Base-by-base conservation (phyloP, 139 green algal genomes). In the Tetraselmis chui region DNA sequence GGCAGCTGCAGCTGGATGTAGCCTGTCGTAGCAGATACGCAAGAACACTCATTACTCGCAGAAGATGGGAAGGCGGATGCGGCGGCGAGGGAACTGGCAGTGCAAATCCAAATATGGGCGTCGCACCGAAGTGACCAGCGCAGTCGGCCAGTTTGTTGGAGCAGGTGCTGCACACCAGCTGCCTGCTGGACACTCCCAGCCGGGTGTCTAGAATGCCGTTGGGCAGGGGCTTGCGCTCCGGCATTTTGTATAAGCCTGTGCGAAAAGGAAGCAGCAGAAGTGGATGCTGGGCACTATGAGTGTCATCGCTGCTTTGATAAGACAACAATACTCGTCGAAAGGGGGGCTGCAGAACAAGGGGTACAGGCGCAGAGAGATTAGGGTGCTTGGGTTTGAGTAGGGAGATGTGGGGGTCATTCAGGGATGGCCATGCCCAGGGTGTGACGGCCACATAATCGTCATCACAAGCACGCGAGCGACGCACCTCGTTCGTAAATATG, bases 1-100 rank as follows among this genome's bases (percentile, higher is more conserved):
- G 97, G 97, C 83, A 99, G 93, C 89, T 97, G 91, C 85, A 99
- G 92, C 77, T 91, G 89, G 81, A 99, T 96, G 86, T 98, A 97
- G n/a, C 95, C 89, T 92, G 83, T 75, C 85, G 23, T 28, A 0
- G 26, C 74, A 31, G 26, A 77, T 29, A 77, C n/a, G n/a, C n/a
- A n/a, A n/a, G n/a, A n/a, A n/a, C n/a, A n/a, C n/a, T n/a, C n/a
- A n/a, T n/a, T n/a, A n/a, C n/a, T n/a, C n/a, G 45, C 45, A 67
- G 45, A 18, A 67, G 45, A 67, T 5, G 45, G 45, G 45, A 67
- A 18, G 45, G 75, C 5, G 75, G 75, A 22, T 11, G 75, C 11
- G 75, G 75, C 5, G 75, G 29, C 11, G 75, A 79, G 29, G 75
- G 75, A 11, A 79, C 11, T 5, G 29, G 29, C n/a, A n/a, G n/a